phyloP scores from a whole-genome alignment of 805 yeast genomes.

The Groenewaldozyma tartarivorans region DNA sequence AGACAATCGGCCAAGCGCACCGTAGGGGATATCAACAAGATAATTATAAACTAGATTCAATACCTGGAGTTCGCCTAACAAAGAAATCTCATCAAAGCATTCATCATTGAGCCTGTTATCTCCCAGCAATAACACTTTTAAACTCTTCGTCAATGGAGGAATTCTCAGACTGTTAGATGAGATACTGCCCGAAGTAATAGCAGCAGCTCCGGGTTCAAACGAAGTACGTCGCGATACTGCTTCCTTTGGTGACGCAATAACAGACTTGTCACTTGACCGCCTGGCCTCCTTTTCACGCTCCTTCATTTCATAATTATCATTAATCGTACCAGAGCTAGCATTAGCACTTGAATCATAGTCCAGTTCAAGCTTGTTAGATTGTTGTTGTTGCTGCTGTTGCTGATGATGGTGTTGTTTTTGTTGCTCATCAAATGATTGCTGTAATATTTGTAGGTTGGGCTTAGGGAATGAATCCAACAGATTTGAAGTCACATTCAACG shows the following conservation, averaged over 20 bases:
- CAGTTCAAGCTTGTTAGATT: background rate
- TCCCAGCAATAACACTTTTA: conserved; percentile 54
- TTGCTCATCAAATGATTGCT: conserved; percentile 14
- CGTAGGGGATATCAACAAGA: conserved; percentile 68
- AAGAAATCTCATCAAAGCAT: conserved; percentile 57
- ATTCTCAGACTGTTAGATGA: conserved; percentile 1
- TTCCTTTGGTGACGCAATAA: conserved; percentile 14
- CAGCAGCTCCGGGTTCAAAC: conserved; percentile 1
- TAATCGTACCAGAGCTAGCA: background rate
- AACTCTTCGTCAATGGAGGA: conserved; percentile 35
- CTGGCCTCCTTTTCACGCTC: background rate
- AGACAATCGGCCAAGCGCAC: conserved; percentile 51
- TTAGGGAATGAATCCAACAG: conserved; percentile 50
- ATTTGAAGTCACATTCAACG: conserved; percentile 67
- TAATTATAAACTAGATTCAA: conserved; percentile 81
- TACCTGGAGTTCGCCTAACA: conserved; percentile 45
- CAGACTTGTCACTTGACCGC: conserved; percentile 6
- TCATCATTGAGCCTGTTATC: conserved; percentile 81
- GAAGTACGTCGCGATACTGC: conserved; percentile 13
- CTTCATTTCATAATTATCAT: background rate
- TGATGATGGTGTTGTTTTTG: conserved; percentile 1
- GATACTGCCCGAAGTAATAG: background rate
- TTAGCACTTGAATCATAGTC: background rate
- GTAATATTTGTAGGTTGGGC: conserved; percentile 19
- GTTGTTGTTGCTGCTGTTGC: conserved; percentile 10